Percentiles rank a stretch among this genome's conserved stretches.
phyloP scores from a whole-genome alignment of 345 rosid species.

The Dipteronia sinensis region DNA sequence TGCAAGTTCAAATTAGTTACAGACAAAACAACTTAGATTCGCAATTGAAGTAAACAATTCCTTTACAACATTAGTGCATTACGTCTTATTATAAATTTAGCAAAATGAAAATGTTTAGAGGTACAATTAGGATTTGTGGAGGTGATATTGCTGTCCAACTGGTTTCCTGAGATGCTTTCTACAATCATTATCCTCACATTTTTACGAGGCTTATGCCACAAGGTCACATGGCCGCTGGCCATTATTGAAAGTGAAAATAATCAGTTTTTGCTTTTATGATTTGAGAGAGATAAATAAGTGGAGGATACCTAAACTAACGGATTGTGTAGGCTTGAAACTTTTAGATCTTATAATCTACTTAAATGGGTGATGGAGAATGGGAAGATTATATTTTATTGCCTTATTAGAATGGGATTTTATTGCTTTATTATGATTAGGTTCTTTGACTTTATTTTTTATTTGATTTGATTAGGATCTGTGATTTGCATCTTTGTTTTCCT shows the following conservation, averaged over 20 bases:
- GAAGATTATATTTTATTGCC: too few species aligned
- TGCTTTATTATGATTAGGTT: too few species aligned
- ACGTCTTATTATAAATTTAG: background rate
- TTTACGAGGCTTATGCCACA: too few species aligned
- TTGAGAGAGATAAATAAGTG: too few species aligned
- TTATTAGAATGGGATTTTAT: too few species aligned
- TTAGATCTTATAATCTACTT: too few species aligned
- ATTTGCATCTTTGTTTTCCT: too few species aligned
- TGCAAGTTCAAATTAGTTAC: background rate
- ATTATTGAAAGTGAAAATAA: background rate
- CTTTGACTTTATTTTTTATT: too few species aligned
- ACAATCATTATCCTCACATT: background rate
- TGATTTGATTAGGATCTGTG: too few species aligned
- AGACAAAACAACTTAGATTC: background rate
- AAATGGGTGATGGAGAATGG: too few species aligned
- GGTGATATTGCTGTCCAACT: background rate
- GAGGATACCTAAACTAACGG: background rate
- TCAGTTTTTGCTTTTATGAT: too few species aligned
- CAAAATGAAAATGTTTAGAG: background rate
- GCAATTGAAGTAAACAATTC: background rate
- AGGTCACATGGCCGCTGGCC: background rate
- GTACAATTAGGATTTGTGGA: background rate
- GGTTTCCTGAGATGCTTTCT: background rate
- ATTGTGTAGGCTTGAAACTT: background rate
- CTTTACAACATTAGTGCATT: background rate